Conservation (phyloP, 345 rosid genomes). For the Toxicodendron radicans region DNA sequence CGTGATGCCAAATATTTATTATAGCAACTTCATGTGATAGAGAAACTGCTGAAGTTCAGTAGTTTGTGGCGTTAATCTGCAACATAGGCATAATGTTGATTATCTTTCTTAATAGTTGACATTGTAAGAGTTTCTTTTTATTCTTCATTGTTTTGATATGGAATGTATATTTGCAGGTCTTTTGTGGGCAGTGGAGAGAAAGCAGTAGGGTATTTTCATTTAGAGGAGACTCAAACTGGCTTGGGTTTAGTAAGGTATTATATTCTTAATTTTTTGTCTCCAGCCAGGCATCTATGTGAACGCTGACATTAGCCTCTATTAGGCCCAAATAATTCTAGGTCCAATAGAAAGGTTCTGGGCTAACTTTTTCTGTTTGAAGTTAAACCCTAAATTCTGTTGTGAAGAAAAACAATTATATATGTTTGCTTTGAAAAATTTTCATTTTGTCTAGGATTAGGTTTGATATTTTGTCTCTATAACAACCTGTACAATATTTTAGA, state of each 20-base stretch:
- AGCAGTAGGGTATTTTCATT: constrained; percentile 48
- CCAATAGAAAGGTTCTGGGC: neutral
- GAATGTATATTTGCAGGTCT: constrained; percentile 41
- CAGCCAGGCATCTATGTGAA: neutral
- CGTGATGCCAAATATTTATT: neutral
- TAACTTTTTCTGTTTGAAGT: neutral
- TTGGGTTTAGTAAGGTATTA: constrained; percentile 64
- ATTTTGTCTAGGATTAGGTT: neutral
- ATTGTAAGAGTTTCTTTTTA: neutral
- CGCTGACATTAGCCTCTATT: neutral
- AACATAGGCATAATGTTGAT: neutral
- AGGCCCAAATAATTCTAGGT: neutral
- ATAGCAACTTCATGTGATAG: neutral
- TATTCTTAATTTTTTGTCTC: neutral
- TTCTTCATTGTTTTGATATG: neutral
- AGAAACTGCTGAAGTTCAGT: neutral
- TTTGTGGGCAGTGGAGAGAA: constrained; percentile 56
- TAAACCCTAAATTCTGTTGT: neutral
- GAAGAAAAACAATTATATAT: neutral
- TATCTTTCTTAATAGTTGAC: constrained; percentile 1
- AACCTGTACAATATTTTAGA: neutral
- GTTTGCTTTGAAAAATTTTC: neutral
- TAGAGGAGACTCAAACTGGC: constrained; percentile 79
- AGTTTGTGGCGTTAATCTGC: neutral
- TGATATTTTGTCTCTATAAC: neutral